Evolutionary conservation across 306 rosid genomes (phyloP).

Genomic region (Hylodesmum podocarpum): DNA sequence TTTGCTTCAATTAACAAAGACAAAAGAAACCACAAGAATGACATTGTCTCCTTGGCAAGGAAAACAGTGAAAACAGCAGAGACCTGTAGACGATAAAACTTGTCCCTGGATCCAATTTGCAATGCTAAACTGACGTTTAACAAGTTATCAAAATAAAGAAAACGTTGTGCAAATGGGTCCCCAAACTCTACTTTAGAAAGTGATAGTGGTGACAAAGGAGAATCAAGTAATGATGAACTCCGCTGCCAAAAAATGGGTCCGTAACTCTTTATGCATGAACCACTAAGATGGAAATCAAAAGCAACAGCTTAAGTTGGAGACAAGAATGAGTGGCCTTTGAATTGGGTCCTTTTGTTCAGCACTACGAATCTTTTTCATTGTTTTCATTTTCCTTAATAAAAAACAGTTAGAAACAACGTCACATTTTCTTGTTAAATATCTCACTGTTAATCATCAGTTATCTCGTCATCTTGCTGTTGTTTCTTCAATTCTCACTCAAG

Average conservation of each 20-base stretch:
- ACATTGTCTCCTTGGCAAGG: not conserved
- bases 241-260: constrained; percentile 58
- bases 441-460: constrained; percentile 29
- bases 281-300: constrained; percentile 63
- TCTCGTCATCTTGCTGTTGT: constrained; percentile 36
- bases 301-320: constrained; percentile 49
- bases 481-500: constrained; percentile 27
- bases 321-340: constrained; percentile 51
- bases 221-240: constrained; percentile 65
- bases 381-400: constrained; percentile 35
- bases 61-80: not conserved
- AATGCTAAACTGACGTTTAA: not conserved
- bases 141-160: constrained; percentile 20
- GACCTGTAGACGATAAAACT: not conserved
- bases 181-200: constrained; percentile 40
- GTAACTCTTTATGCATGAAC: constrained; percentile 50
- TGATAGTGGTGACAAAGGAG: constrained; percentile 62
- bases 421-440: constrained; percentile 47
- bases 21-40: constrained; percentile 5
- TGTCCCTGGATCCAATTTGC: constrained; percentile 9
- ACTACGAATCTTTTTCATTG: constrained; percentile 36
- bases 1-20: not conserved
- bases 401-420: constrained; percentile 23
- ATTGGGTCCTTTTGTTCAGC: constrained; percentile 41
- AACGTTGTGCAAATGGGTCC: constrained; percentile 32